Conservation (phyloP, 2,329 filamentous ascomycete species). For the Cryoendolithus antarcticus region DNA sequence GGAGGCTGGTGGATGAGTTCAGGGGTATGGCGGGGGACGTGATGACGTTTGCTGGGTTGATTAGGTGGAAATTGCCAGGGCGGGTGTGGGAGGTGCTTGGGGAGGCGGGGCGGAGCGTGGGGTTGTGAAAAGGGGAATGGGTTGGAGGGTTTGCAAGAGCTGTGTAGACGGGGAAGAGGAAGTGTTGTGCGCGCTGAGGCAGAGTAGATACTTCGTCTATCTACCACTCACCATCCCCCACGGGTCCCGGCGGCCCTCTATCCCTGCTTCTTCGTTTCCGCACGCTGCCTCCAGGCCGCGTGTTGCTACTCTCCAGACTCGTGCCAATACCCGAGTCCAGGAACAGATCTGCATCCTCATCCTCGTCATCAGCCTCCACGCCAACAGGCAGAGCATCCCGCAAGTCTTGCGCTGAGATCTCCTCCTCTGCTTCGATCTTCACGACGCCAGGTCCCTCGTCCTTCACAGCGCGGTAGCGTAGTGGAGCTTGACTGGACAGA, state of each 20-base stretch:
- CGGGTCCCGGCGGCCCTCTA: not conserved
- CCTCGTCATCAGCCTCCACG: slow-evolving; percentile 27
- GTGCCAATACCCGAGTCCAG: slow-evolving; percentile 38
- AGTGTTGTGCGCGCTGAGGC: not conserved
- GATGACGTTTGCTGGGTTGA: slow-evolving; percentile 85
- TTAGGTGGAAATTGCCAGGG: slow-evolving; percentile 79
- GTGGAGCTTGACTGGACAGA: slow-evolving; percentile 29
- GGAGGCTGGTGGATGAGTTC: slow-evolving; percentile 54
- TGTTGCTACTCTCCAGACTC: slow-evolving; percentile 31
- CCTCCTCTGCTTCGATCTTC: slow-evolving; percentile 11
- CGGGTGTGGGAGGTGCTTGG: slow-evolving; percentile 81
- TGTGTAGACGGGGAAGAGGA: not conserved
- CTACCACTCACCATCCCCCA: not conserved
- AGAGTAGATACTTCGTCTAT: not conserved
- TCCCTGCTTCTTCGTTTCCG: slow-evolving; percentile 15
- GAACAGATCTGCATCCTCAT: slow-evolving; percentile 33
- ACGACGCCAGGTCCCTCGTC: slow-evolving; percentile 8
- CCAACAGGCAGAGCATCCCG: slow-evolving; percentile 1
- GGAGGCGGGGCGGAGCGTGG: slow-evolving; percentile 57
- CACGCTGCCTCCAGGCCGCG: slow-evolving; percentile 17
- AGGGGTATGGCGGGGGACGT: slow-evolving; percentile 76
- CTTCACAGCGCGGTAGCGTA: slow-evolving; percentile 22
- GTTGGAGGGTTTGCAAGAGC: not conserved
- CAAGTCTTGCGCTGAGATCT: not conserved
- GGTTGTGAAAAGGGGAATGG: slow-evolving; percentile 4